Conservation (phyloP, 2,329 filamentous ascomycete genomes). For the Fusarium chaquense region DNA sequence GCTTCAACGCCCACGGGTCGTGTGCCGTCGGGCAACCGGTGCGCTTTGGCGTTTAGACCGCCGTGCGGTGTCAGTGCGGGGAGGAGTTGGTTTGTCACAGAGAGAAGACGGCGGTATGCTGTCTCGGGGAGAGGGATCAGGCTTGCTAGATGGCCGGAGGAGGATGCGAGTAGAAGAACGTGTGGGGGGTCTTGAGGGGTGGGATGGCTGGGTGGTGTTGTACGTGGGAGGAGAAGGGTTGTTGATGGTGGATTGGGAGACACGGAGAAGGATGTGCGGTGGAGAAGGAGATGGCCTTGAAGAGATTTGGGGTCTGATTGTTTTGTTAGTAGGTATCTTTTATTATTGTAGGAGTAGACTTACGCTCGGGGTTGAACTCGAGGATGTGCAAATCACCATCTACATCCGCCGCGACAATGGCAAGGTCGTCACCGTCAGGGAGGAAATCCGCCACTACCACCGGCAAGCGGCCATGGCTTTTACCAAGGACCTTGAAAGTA, state of each 20-base stretch:
- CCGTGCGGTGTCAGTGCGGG: constrained; percentile 81
- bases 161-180: constrained; percentile 75
- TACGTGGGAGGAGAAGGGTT: constrained; percentile 80
- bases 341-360: constrained; percentile 51
- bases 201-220: constrained; percentile 59
- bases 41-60: constrained; percentile 85
- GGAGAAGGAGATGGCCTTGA: constrained; percentile 86
- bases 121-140: constrained; percentile 83
- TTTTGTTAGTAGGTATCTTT: constrained; percentile 41
- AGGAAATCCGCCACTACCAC: constrained; percentile 87
- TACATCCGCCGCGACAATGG: constrained; percentile 84
- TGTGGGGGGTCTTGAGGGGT: constrained; percentile 51
- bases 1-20: constrained; percentile 66
- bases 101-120: constrained; percentile 84
- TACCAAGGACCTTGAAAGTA: constrained; percentile 92
- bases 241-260: constrained; percentile 81
- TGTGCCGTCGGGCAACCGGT: constrained; percentile 68
- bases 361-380: constrained; percentile 95
- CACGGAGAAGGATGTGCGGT: constrained; percentile 87
- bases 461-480: constrained; percentile 82
- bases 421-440: constrained; percentile 84
- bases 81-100: constrained; percentile 82
- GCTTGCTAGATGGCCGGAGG: constrained; percentile 80
- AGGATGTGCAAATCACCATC: constrained; percentile 89
- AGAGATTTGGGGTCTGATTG: constrained; percentile 87